Base-by-base conservation (phyloP, 306 rosid genomes). In the Cucumis cinereus region DNA sequence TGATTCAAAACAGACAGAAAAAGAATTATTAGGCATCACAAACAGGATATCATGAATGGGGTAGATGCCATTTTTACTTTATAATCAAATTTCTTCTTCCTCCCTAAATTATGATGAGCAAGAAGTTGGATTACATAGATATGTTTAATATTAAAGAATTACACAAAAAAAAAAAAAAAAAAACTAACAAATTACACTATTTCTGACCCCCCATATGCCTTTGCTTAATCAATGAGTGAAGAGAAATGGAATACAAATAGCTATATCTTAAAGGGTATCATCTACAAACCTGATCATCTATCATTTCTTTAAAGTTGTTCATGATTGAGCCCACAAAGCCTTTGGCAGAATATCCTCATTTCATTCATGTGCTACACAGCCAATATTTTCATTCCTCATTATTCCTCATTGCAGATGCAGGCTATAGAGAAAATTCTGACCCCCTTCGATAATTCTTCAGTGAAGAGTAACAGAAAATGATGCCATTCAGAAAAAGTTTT, bases 61-160 rank as follows among this genome's bases (percentile, higher is more conserved):
- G 10, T 55, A 66, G 36, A 59, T 64, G 22, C 28, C 71, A 64
- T 35, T 24, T 71, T 1, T 69, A 71, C 55, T 56, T 19, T 45
- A 77, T 81, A 74, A 81, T 75, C 77, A 83, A 78, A 88, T 58
- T 83, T 75, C 70, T 70, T 71, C 75, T 71, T 71, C 75, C 75
- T 71, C 75, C 75, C 80, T 67, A 75, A 22, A 62, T 64, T 77
- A 67, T 66, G 79, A 59, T 52, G 78, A 81, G 78, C 77, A 61
- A 61, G 47, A 30, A 52, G 45, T 24, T 43, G 47, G 76, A 75
- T 72, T 71, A 72, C 79, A 77, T 86, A 77, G 81, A 80, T 81
- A 86, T 82, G 81, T 82, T 85, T 81, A 77, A 82, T 75, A 64
- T 78, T 79, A 88, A 89, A 80, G 80, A 86, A 85, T 85, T 84